phyloP scores from a whole-genome alignment of 2,329 filamentous ascomycete genomes.

The Emmonsiellopsis sp. region DNA sequence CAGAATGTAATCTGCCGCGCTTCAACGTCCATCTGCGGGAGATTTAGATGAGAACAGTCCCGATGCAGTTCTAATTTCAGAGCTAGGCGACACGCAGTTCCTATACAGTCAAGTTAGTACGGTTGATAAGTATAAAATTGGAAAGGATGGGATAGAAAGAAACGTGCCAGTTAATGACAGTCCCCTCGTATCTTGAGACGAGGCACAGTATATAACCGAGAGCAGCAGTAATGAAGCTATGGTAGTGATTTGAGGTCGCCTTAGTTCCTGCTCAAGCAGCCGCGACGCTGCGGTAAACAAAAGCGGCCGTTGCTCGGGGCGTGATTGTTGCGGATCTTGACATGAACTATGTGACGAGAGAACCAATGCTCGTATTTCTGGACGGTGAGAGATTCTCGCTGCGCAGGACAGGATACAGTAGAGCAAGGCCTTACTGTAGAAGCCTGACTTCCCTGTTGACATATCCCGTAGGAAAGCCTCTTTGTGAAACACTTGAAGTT shows the following conservation, averaged over 20 bases:
- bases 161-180: conserved; percentile 9
- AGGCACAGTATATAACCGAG: conserved; percentile 10
- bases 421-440: conserved; percentile 10
- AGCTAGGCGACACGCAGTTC: conserved; percentile 10
- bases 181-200: conserved; percentile 12
- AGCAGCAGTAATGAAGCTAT: conserved; percentile 11
- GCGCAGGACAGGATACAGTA: conserved; percentile 11
- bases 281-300: conserved; percentile 8
- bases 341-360: conserved; percentile 4
- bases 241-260: conserved; percentile 10
- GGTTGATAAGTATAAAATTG: background rate
- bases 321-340: background rate
- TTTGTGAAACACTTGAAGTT: conserved; percentile 6
- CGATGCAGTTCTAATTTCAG: conserved; percentile 12
- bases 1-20: conserved; percentile 11
- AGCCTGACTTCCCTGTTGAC: conserved; percentile 5
- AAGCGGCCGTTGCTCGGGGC: conserved; percentile 4
- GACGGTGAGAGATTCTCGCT: conserved; percentile 7
- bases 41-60: conserved; percentile 4
- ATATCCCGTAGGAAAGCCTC: conserved; percentile 5
- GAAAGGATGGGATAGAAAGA: no score
- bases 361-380: conserved; percentile 9
- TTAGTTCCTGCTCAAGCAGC: conserved; percentile 9
- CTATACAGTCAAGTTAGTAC: background rate
- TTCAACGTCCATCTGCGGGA: conserved; percentile 7